A percentile compares a stretch with the other conserved stretches of the same genome.
Evolutionary conservation across 2,329 filamentous ascomycete genomes (phyloP).

Genomic region (Colletotrichum lini): DNA sequence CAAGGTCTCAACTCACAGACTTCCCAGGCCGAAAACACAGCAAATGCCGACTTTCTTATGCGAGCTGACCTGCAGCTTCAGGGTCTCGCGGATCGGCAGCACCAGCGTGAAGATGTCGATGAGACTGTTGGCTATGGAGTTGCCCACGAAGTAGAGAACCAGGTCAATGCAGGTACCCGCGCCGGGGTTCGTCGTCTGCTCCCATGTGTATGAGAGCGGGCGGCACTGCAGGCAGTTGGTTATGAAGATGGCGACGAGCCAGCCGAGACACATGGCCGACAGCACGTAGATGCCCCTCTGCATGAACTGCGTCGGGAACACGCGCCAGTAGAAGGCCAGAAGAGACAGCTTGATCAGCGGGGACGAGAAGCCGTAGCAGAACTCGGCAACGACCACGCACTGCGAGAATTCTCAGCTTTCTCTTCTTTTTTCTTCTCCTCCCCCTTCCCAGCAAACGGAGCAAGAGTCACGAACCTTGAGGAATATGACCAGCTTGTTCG

Average conservation of each 20-base stretch:
- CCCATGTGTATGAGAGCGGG: conserved; percentile 21
- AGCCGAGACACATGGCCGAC: conserved; percentile 12
- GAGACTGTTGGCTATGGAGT: conserved; percentile 27
- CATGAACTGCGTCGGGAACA: conserved; percentile 23
- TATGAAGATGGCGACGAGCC: conserved; percentile 21
- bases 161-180: conserved; percentile 20
- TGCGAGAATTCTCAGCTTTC: not conserved
- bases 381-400: conserved; percentile 34
- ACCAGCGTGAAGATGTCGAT: conserved; percentile 24
- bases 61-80: conserved; percentile 36
- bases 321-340: conserved; percentile 28
- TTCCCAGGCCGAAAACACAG: conserved; percentile 25
- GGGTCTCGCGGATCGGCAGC: conserved; percentile 26
- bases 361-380: conserved; percentile 30
- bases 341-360: conserved; percentile 26
- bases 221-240: conserved; percentile 32
- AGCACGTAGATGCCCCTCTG: conserved; percentile 23
- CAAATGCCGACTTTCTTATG: conserved; percentile 22
- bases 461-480: conserved; percentile 1
- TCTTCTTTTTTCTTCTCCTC: not conserved
- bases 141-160: conserved; percentile 26
- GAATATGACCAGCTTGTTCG: conserved; percentile 3
- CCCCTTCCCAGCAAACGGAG: too few relatives aligned
- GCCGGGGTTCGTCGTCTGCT: conserved; percentile 8
- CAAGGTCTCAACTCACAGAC: conserved; percentile 9